These are phyloP conservation scores for Ceratobasidium sp. DNA, from an alignment of 1,284 basidiomycete species.

Conservation along the genomic window DNA sequence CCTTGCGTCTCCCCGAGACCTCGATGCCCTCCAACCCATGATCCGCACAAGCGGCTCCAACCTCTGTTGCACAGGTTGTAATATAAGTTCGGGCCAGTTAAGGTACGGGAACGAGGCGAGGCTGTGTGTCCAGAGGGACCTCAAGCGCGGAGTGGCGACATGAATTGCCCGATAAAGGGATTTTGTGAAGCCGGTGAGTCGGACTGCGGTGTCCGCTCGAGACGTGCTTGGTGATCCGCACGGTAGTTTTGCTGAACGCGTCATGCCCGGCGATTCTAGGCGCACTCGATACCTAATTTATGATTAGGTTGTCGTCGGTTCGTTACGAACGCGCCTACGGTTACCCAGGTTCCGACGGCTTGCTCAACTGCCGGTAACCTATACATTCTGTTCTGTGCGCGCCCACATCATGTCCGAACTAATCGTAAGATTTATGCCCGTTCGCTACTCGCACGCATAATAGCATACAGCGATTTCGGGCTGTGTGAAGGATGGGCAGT, in stretches of 20 bases:
- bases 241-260: neutral
- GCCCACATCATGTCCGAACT: neutral
- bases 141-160: constrained; percentile 20
- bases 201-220: constrained; percentile 30
- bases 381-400: neutral
- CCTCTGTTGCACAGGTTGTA: constrained; percentile 37
- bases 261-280: neutral
- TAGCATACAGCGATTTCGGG: neutral
- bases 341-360: neutral
- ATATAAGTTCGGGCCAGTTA: constrained; percentile 2
- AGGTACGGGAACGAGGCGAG: constrained; percentile 42
- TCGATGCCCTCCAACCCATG: constrained; percentile 27
- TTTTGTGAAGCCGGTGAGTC: constrained; percentile 2
- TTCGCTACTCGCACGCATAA: neutral
- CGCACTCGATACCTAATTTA: neutral
- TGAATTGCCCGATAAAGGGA: neutral
- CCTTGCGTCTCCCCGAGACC: neutral
- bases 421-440: neutral
- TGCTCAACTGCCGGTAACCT: neutral
- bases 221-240: neutral
- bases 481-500: neutral
- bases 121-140: constrained; percentile 28
- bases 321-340: neutral
- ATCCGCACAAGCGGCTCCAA: constrained; percentile 29
- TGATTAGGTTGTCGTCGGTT: neutral